Conservation (phyloP, 768 basidiomycete genomes). For the Suillus placidus region DNA sequence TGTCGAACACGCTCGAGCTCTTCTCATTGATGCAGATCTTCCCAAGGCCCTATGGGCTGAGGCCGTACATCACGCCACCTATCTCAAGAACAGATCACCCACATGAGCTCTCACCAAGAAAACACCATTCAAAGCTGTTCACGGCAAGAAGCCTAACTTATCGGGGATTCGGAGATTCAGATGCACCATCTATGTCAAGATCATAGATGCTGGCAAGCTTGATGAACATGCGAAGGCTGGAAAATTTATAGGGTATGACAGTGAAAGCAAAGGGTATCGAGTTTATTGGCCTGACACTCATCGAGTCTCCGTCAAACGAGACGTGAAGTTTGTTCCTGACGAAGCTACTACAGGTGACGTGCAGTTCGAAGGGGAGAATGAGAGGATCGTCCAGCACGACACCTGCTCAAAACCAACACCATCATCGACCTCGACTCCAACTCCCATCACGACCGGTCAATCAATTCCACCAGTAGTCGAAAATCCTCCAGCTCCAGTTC, state of each 20-base stretch:
- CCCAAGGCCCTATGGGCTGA: too few species aligned
- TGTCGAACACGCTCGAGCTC: too few species aligned
- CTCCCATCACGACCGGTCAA: too few species aligned
- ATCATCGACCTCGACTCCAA: too few species aligned
- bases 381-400: background rate
- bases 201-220: constrained; percentile 17
- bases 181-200: constrained; percentile 17
- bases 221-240: constrained; percentile 11
- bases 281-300: constrained; percentile 24
- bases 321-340: constrained; percentile 16
- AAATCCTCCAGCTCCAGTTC: too few species aligned
- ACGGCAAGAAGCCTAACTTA: constrained; percentile 31
- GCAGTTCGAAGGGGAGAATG: constrained; percentile 19
- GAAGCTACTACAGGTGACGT: constrained; percentile 5
- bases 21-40: too few species aligned
- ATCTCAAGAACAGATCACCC: too few species aligned
- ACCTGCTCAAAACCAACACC: too few species aligned
- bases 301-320: constrained; percentile 17
- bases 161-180: constrained; percentile 23
- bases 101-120: too few species aligned
- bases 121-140: constrained; percentile 22
- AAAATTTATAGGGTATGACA: constrained; percentile 19
- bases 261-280: constrained; percentile 18
- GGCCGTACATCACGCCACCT: too few species aligned
- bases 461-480: too few species aligned